Conservation (phyloP, 2,329 filamentous ascomycete genomes). For the Fusarium anguioides region DNA sequence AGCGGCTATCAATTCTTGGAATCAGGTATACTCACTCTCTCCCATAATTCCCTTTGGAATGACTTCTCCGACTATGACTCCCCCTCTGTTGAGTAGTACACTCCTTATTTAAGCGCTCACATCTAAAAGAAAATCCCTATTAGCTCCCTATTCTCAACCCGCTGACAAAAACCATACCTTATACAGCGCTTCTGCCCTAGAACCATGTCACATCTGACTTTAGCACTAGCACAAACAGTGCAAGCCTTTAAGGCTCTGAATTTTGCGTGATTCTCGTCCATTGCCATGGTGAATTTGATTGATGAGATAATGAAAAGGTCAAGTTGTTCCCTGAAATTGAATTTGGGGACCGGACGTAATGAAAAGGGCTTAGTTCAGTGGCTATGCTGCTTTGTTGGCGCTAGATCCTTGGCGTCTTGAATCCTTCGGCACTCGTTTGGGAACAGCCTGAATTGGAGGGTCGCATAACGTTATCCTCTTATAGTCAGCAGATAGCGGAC, state of each 20-base stretch:
- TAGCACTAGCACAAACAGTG: constrained; percentile 10
- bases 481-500: too few species aligned
- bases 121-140: background rate
- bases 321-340: background rate
- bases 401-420: background rate
- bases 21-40: background rate
- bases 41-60: background rate
- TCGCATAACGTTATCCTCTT: background rate
- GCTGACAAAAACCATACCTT: background rate
- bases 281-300: background rate
- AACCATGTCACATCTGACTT: constrained; percentile 11
- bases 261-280: background rate
- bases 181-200: constrained; percentile 14
- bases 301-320: background rate
- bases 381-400: background rate
- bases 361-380: background rate
- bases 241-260: constrained; percentile 8
- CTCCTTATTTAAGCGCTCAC: constrained; percentile 14
- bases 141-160: background rate
- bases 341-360: background rate
- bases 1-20: background rate
- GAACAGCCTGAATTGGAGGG: background rate
- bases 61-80: constrained; percentile 4
- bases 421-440: background rate
- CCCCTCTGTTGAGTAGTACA: constrained; percentile 7